Evolutionary conservation across 805 yeast species (phyloP).

Genomic region (Sugiyamaella marilandica): DNA sequence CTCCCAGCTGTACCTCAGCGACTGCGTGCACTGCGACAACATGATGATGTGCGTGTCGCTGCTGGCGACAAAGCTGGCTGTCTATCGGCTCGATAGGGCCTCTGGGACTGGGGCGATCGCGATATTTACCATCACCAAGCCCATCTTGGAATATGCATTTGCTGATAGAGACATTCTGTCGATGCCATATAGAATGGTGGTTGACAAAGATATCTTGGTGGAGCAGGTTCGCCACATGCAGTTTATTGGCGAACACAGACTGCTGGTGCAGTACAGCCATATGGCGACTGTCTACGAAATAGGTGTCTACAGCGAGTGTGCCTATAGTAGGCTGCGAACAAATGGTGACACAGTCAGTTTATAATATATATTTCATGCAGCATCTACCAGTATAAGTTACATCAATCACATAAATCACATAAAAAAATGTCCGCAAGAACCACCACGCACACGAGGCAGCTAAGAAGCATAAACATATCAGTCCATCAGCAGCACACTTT

Average conservation of each 20-base stretch:
- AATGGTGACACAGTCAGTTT: not conserved
- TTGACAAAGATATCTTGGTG: not conserved
- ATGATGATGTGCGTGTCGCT: not conserved
- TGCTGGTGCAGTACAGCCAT: constrained; percentile 1
- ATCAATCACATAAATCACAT: too few species aligned
- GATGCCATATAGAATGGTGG: not conserved
- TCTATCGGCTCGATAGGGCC: not conserved
- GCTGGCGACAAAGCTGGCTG: not conserved
- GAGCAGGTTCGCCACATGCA: not conserved
- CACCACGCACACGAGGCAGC: too few species aligned
- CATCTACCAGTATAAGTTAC: too few species aligned
- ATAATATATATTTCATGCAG: not conserved
- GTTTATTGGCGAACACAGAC: constrained; percentile 4
- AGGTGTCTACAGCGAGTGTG: not conserved
- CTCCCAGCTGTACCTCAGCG: not conserved
- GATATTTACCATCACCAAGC: not conserved
- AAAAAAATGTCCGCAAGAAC: too few species aligned
- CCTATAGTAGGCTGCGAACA: not conserved
- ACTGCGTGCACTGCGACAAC: not conserved
- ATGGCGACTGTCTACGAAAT: constrained; percentile 5
- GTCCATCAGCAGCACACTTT: too few species aligned
- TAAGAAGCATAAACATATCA: too few species aligned
- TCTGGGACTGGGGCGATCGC: not conserved
- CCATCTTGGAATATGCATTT: not conserved
- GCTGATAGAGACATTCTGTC: not conserved